These are phyloP conservation scores for Porphyrellus cyaneotinctus DNA, from an alignment of 768 basidiomycete species.

Conservation along the genomic window DNA sequence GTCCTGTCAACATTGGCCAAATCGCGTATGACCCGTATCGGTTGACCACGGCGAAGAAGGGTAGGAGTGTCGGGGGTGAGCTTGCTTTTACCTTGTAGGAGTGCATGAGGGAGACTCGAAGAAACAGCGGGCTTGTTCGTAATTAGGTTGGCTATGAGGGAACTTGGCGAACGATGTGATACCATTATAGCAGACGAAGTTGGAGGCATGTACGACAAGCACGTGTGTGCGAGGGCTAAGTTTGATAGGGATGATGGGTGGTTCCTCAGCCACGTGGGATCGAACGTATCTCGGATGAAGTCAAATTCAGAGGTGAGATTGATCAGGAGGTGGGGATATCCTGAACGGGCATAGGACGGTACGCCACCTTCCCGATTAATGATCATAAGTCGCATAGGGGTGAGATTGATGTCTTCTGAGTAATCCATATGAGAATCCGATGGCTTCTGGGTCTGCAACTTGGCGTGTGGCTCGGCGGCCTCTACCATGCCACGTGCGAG, in stretches of 20 bases:
- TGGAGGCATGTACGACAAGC: conserved; percentile 88
- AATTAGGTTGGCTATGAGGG: conserved; percentile 94
- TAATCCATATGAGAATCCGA: conserved; percentile 35
- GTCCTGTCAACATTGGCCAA: conserved; percentile 63
- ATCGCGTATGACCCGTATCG: conserved; percentile 76
- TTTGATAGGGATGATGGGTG: conserved; percentile 88
- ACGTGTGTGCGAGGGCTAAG: conserved; percentile 77
- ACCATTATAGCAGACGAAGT: conserved; percentile 95
- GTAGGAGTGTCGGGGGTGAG: conserved; percentile 92
- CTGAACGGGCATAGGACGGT: conserved; percentile 93
- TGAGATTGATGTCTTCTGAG: conserved; percentile 70
- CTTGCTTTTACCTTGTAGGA: conserved; percentile 81
- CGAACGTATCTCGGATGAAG: conserved; percentile 84
- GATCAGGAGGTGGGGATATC: conserved; percentile 92
- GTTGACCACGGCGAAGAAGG: conserved; percentile 82
- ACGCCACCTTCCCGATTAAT: conserved; percentile 96
- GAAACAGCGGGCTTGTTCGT: conserved; percentile 97
- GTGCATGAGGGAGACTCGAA: conserved; percentile 90
- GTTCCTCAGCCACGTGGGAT: conserved; percentile 64
- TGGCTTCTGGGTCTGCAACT: conserved; percentile 30
- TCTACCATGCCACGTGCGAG: conserved; percentile 81
- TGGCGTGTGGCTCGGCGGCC: conserved; percentile 46
- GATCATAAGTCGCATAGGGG: conserved; percentile 93
- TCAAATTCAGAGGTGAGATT: conserved; percentile 86
- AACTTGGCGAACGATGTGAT: conserved; percentile 92